Base-by-base conservation (phyloP, 1,284 basidiomycete genomes). In the Meira nashicola region DNA sequence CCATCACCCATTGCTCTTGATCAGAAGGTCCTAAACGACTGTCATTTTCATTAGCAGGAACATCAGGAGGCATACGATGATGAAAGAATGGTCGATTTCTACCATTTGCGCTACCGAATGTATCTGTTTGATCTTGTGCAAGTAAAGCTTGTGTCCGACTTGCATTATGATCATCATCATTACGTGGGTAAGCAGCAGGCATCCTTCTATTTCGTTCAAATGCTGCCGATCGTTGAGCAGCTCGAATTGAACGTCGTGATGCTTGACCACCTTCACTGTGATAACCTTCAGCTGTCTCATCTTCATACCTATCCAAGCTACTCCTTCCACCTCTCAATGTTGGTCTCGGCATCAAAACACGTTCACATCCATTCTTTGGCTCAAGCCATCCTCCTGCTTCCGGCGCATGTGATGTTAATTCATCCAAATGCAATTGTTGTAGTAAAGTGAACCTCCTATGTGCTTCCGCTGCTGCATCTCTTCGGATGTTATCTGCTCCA, bases 391-490 rank as follows among this genome's bases (percentile, higher is more conserved):
- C 58, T 10, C 21, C 14, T 40, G 17, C 23, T 10, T 60, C 58
- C 15, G 54, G 28, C 2, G 52, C 40, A 23, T 60, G 58, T 19
- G 44, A 21, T 10, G 39, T 50, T n/a, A 56, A 23, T 25, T 60
- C 58, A 15, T 60, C 58, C 8, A 60, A 40, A 38, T 60, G 58
- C 17, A 60, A 44, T n/a, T 60, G 58, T 28, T 60, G 58, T 21
- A 60, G 53, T 14, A 56, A 49, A 23, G 33, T 44, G 38, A 38
- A 60, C 17, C 43, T 60, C 39, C 33, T 23, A 14, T 40, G 5
- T 19, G 58, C 54, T 44, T 49, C 46, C 28, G n/a, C 7, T 21
- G 21, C 10, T 47, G 41, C 50, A 53, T 44, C 51, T 9, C 19
- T n/a, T 21, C 11, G 15, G 57, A 50, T 6, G 14, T 17, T 21